Evolutionary conservation across 805 yeast species (phyloP).

Genomic region (Phaffomyces thermotolerans): DNA sequence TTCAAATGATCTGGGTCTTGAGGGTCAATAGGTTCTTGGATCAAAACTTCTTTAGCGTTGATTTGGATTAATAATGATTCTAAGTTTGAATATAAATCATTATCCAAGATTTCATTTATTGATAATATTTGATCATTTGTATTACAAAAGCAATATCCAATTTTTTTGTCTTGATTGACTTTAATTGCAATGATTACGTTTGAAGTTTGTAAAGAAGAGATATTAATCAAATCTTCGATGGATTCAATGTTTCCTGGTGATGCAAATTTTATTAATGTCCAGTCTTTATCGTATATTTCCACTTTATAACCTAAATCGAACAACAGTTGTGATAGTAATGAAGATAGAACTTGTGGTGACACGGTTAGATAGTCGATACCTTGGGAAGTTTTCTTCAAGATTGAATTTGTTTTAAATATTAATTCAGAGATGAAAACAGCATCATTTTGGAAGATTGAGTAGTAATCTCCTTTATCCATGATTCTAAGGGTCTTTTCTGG

Average conservation of each 20-base stretch:
- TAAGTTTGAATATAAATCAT: slow-evolving; percentile 77
- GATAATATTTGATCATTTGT: slow-evolving; percentile 61
- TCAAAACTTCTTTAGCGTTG: slow-evolving; percentile 78
- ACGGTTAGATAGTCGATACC: slow-evolving; percentile 62
- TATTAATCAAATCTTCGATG: slow-evolving; percentile 61
- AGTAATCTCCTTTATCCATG: slow-evolving; percentile 80
- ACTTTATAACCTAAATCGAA: slow-evolving; percentile 68
- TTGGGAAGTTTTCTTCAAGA: slow-evolving; percentile 54
- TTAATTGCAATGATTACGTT: slow-evolving; percentile 44
- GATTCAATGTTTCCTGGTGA: slow-evolving; percentile 87
- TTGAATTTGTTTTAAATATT: slow-evolving; percentile 78
- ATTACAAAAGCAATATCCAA: slow-evolving; percentile 80
- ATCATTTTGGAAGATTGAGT: slow-evolving; percentile 65
- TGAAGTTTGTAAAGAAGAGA: slow-evolving; percentile 31
- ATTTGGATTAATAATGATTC: slow-evolving; percentile 83
- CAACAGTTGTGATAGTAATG: slow-evolving; percentile 57
- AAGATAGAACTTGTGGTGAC: slow-evolving; percentile 65
- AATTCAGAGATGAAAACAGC: slow-evolving; percentile 78
- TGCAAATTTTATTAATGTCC: slow-evolving; percentile 54
- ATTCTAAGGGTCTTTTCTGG: slow-evolving; percentile 51
- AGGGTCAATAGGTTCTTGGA: slow-evolving; percentile 35
- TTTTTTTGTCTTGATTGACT: slow-evolving; percentile 32
- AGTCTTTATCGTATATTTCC: slow-evolving; percentile 67
- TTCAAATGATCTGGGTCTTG: slow-evolving; percentile 54
- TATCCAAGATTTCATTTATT: slow-evolving; percentile 74